A percentile compares a stretch with the other conserved stretches of the same genome.
Evolutionary conservation across 1,284 basidiomycete genomes (phyloP).

Genomic region (Tilletia setariae): DNA sequence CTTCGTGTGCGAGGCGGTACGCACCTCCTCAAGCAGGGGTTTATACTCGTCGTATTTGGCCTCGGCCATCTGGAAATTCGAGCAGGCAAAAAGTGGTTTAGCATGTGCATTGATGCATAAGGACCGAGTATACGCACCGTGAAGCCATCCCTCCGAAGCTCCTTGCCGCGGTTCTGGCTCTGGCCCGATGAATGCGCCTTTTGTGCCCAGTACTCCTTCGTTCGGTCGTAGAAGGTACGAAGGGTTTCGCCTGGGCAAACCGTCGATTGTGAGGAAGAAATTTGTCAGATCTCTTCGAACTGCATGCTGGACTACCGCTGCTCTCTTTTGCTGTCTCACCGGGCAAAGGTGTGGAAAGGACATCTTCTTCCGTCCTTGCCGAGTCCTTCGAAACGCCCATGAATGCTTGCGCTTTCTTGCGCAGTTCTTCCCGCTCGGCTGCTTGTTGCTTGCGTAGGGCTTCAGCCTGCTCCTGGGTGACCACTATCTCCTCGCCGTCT

Average conservation of each 20-base stretch:
- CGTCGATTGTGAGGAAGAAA: background rate
- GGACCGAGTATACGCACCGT: conserved; percentile 23
- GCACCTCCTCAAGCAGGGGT: conserved; percentile 45
- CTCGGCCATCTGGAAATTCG: conserved; percentile 34
- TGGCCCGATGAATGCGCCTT: conserved; percentile 62
- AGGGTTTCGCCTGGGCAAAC: conserved; percentile 74
- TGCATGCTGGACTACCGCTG: too few species aligned
- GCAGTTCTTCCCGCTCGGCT: conserved; percentile 60
- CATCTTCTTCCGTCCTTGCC: conserved; percentile 67
- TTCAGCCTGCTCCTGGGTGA: conserved; percentile 27
- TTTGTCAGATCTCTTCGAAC: background rate
- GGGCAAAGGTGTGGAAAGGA: conserved; percentile 75
- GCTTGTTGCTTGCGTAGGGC: conserved; percentile 24
- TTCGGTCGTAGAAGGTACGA: conserved; percentile 77
- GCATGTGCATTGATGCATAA: conserved; percentile 29
- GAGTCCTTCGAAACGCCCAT: conserved; percentile 71
- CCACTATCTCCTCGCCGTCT: background rate
- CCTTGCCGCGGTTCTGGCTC: conserved; percentile 72
- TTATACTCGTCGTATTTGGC: conserved; percentile 49
- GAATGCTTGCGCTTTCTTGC: conserved; percentile 67
- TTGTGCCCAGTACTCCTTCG: conserved; percentile 68
- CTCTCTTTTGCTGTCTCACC: too few species aligned
- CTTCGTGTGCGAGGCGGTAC: background rate
- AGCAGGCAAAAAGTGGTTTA: background rate
- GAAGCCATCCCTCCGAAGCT: conserved; percentile 68